Conservation (phyloP, 768 basidiomycete species). For the Collybia sordida region DNA sequence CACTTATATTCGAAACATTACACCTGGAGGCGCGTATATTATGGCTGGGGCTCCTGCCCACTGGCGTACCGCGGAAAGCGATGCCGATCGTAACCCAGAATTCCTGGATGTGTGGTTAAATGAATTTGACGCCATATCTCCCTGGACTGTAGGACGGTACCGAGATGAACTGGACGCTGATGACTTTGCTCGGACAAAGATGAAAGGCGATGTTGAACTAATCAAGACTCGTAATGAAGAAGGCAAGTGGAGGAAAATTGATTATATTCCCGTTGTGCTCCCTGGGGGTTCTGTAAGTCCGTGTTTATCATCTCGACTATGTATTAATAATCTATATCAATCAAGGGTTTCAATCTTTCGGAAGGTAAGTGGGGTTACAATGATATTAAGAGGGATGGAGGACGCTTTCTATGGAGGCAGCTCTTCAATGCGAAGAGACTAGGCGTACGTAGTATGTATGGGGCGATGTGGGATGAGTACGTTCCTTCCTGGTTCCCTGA, state of each 20-base stretch:
- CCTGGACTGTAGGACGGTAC: conserved; percentile 82
- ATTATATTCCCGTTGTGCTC: conserved; percentile 82
- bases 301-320: conserved; percentile 5
- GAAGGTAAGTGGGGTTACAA: conserved; percentile 74
- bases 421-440: conserved; percentile 64
- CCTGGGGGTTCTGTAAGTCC: conserved; percentile 78
- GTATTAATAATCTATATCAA: conserved; percentile 11
- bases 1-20: conserved; percentile 55
- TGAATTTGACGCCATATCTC: conserved; percentile 78
- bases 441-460: conserved; percentile 68
- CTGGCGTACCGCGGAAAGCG: conserved; percentile 72
- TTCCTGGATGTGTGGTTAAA: conserved; percentile 72
- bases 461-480: conserved; percentile 89
- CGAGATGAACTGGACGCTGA: conserved; percentile 61
- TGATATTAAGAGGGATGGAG: conserved; percentile 68
- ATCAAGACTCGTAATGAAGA: conserved; percentile 50
- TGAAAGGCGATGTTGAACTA: conserved; percentile 63
- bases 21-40: conserved; percentile 75
- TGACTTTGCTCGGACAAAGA: conserved; percentile 56
- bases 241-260: conserved; percentile 48
- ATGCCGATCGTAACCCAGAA: conserved; percentile 67
- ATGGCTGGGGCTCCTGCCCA: conserved; percentile 69
- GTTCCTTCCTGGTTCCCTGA: conserved; percentile 18
- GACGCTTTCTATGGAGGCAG: conserved; percentile 79
- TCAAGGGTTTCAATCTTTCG: conserved; percentile 69